Base-by-base conservation (phyloP, 78 protist species). In the Capsaspora owczarzaki region DNA sequence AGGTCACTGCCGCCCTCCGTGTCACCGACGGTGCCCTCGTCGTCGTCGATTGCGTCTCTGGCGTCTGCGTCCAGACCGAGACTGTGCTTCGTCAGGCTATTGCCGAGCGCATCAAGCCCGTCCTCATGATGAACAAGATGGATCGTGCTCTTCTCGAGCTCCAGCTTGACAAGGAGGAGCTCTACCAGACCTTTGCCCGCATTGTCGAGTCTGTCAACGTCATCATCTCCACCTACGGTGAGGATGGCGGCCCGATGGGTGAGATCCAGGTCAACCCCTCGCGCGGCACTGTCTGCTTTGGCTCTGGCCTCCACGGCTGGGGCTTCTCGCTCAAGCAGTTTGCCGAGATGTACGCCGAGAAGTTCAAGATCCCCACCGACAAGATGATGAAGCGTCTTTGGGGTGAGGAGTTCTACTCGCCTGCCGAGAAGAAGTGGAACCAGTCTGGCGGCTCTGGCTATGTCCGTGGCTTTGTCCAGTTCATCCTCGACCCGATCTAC, bases 1-100 rank as follows among this genome's bases (percentile, higher is more conserved):
- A 98, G 90, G 99, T 98, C 41, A 95, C 99, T 56, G 98, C 99
- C 31, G 99, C 99, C 53, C 99, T 98, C 68, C 98, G 99, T 86
- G 98, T 98, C 44, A 96, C 99, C 53, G 99, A 98, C 86, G 99
- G 99, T 74, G 99, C 99, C 53, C 89, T 97, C n/a, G 98, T 97
- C 81, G 99, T 98, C 75, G 98, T 98, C 61, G 99, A 98, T 85
- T 91, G 94, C 87, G 94, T 96, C 77, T 96, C 95, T 47, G 99
- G 99, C 74, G 99, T 96, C 76, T 96, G 98, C 85, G 99, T 96
- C 78, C 99, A 98, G 89, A 97, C 99, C 71, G 99, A 98, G 89
- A 97, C 99, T 63, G 99, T 96, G 81, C 93, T 97, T 41, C 94
- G 99, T 44, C 99, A 97, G 91, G 99, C 99, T n/a, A 93, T 97